Evolutionary conservation across 495 filamentous ascomycete genomes (phyloP).

Genomic region (Ramalina intermedia): DNA sequence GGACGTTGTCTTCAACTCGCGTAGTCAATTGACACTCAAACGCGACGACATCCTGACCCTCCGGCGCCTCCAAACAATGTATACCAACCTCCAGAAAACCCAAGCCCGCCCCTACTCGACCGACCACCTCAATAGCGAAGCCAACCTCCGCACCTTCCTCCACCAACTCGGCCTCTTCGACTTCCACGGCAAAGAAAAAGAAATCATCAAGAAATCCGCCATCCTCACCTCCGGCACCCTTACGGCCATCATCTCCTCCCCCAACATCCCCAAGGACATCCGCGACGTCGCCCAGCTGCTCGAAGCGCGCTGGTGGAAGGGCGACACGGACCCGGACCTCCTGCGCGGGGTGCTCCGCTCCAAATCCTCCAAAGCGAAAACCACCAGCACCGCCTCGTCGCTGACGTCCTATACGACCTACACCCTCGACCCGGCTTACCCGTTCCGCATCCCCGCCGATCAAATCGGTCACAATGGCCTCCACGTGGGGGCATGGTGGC

Average conservation of each 20-base stretch:
- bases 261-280: constrained; percentile 26
- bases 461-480: constrained; percentile 32
- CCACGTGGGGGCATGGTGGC: constrained; percentile 44
- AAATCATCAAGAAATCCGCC: constrained; percentile 19
- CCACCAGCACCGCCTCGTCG: constrained; percentile 2
- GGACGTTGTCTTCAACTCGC: background rate
- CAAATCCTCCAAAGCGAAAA: constrained; percentile 4
- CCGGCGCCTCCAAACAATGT: background rate
- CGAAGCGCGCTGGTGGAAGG: constrained; percentile 23
- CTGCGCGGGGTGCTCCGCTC: constrained; percentile 30
- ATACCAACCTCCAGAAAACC: background rate
- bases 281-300: constrained; percentile 25
- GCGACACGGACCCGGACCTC: constrained; percentile 28
- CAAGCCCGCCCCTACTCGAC: background rate
- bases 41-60: background rate
- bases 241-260: constrained; percentile 19
- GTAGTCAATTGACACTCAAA: too few relatives aligned
- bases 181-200: constrained; percentile 10
- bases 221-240: constrained; percentile 27
- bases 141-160: constrained; percentile 13
- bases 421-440: constrained; percentile 17
- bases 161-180: constrained; percentile 22
- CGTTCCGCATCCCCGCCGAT: constrained; percentile 12
- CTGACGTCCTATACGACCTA: constrained; percentile 6
- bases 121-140: background rate